Base-by-base conservation (phyloP, 305 asterid genomes). In the Fraxinus velutina region DNA sequence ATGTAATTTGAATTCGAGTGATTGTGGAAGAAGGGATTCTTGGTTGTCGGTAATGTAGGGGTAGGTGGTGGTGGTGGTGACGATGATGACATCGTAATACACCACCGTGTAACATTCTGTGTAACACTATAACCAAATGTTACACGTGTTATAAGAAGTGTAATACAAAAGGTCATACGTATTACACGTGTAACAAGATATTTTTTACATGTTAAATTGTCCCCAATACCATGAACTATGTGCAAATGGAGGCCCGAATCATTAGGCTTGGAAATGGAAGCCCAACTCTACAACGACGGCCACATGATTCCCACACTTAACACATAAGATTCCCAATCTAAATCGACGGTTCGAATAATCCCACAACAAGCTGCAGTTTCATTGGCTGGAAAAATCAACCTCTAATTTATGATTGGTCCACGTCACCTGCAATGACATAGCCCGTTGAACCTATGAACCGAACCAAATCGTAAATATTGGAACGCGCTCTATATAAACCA, bases 341-440 rank as follows among this genome's bases (percentile, higher is more conserved):
- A 17, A 76, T 78, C 32, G 36, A 83, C 79, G 90, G 87, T 13
- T 0, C 0, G 12, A 79, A 85, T 85, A 77, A 33, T 74, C 86
- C 84, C 89, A 85, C 52, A 82, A 37, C 77, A 36, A 79, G 60
- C 7, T 34, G 62, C 78, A 60, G 29, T 71, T 60, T 36, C 33
- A 87, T 87, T 85, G 90, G 89, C 55, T 42, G 19, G 68, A 32
- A n/a, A 32, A 70, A 57, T 13, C 15, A 5, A 84, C 30, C 21
- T 0, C n/a, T 70, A 7, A 33, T 72, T 13, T 79, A 24, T 71
- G 15, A 87, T 87, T 85, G 88, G 90, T 81, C 90, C 90, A 85
- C 80, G 86, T 88, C 79, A 79, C 10, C 78, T 22, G 13, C 6
- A 0, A 62, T 78, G 89, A 87, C 89, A 81, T 42, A 79, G 12